Conservation (phyloP, 2,329 filamentous ascomycete genomes). For the Pestalotiopsis fici region DNA sequence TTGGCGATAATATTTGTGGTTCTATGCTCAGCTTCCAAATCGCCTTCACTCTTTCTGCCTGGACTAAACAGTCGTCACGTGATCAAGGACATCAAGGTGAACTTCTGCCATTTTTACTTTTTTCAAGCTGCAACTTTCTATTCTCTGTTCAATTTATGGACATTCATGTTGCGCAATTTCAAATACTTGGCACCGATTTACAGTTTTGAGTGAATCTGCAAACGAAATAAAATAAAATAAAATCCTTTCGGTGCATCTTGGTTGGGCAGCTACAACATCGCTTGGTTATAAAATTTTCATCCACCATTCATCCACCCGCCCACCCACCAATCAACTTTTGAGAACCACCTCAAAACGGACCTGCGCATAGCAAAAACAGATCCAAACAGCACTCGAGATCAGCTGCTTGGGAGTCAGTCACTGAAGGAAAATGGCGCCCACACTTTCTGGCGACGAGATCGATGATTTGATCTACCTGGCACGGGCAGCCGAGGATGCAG, state of each 20-base stretch:
- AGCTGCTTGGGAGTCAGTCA: not conserved
- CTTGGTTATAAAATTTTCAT: not conserved
- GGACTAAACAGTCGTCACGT: not conserved
- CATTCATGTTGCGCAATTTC: not conserved
- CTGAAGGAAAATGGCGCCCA: slow-evolving; percentile 42
- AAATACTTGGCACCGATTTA: not conserved
- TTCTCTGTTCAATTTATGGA: too few relatives aligned
- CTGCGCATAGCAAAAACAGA: not conserved
- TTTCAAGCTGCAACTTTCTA: too few relatives aligned
- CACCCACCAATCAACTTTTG: not conserved
- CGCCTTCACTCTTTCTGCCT: not conserved
- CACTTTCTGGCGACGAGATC: slow-evolving; percentile 75
- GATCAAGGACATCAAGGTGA: not conserved
- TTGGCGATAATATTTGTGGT: not conserved
- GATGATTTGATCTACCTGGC: slow-evolving; percentile 91
- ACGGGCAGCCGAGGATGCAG: slow-evolving; percentile 73
- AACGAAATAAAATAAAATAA: not conserved
- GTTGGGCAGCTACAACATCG: not conserved
- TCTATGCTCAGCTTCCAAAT: not conserved
- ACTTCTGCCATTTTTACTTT: too few relatives aligned
- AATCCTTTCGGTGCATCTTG: not conserved
- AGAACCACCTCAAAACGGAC: not conserved
- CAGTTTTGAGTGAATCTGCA: not conserved
- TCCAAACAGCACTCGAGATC: not conserved
- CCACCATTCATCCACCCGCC: not conserved